These are phyloP conservation scores for Cicer pinnatifidum DNA, from an alignment of 306 rosid genomes.

Conservation along the genomic window DNA sequence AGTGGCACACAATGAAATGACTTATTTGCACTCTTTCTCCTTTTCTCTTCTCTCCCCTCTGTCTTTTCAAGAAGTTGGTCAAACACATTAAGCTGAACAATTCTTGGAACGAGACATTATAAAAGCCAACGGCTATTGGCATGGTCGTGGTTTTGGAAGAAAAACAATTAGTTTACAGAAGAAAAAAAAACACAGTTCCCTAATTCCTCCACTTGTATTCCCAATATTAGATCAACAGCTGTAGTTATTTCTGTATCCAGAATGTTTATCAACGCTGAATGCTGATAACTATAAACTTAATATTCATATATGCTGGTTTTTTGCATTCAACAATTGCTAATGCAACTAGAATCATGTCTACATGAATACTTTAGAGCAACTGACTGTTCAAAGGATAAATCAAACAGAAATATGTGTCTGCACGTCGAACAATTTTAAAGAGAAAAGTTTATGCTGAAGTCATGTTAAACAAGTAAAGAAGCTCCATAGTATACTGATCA, in stretches of 20 bases:
- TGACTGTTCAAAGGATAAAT: conserved; percentile 16
- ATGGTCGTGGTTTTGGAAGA: conserved; percentile 25
- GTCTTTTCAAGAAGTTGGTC: conserved; percentile 27
- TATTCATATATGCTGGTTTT: conserved; percentile 27
- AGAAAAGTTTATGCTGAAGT: conserved; percentile 18
- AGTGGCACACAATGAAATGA: conserved; percentile 25
- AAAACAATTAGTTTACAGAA: conserved; percentile 23
- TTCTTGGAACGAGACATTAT: conserved; percentile 20
- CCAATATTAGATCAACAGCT: conserved; percentile 21
- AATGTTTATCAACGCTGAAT: conserved; percentile 20
- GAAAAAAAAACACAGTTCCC: conserved; percentile 1
- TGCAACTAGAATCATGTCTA: conserved; percentile 28
- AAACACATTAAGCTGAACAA: conserved; percentile 32
- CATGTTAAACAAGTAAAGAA: conserved; percentile 28
- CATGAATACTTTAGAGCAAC: conserved; percentile 30
- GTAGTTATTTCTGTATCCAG: conserved; percentile 23
- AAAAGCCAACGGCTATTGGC: conserved; percentile 33
- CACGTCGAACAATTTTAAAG: conserved; percentile 26
- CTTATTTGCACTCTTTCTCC: conserved; percentile 13
- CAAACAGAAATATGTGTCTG: conserved; percentile 35
- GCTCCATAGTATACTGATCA: conserved; percentile 21
- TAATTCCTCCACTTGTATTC: conserved; percentile 7
- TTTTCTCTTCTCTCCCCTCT: neutral
- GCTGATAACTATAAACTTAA: conserved; percentile 33
- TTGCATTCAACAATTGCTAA: conserved; percentile 33